Conservation (phyloP, 306 rosid species). For the Gastrolobium villosum region DNA sequence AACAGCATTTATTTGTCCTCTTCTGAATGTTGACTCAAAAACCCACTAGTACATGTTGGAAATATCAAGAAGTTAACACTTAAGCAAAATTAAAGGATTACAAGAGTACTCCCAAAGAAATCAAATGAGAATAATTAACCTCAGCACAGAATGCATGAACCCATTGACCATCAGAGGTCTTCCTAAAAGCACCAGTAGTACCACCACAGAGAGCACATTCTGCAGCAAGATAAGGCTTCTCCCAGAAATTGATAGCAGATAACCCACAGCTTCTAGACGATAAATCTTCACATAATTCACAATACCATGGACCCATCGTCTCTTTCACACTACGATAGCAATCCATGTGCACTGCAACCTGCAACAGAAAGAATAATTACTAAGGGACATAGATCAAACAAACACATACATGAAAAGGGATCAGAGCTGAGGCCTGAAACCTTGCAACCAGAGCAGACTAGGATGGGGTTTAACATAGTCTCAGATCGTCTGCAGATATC, state of each 20-base stretch:
- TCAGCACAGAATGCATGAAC: slow-evolving; percentile 98
- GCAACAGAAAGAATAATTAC: slow-evolving; percentile 39
- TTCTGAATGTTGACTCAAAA: slow-evolving; percentile 83
- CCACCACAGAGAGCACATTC: slow-evolving; percentile 98
- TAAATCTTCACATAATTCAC: slow-evolving; percentile 90
- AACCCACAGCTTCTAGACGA: slow-evolving; percentile 63
- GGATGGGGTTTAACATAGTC: slow-evolving; percentile 78
- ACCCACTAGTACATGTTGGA: slow-evolving; percentile 72
- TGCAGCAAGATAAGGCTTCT: slow-evolving; percentile 73
- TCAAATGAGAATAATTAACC: slow-evolving; percentile 56
- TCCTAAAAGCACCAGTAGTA: slow-evolving; percentile 93
- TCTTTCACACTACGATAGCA: slow-evolving; percentile 88
- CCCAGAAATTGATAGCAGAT: slow-evolving; percentile 81
- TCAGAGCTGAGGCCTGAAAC: slow-evolving; percentile 51
- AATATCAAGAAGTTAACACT: slow-evolving; percentile 29
- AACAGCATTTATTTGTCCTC: slow-evolving; percentile 84
- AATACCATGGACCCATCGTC: slow-evolving; percentile 92
- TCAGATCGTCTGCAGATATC: slow-evolving; percentile 93
- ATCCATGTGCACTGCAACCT: slow-evolving; percentile 96
- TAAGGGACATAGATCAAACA: slow-evolving; percentile 38
- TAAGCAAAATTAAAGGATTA: neutral
- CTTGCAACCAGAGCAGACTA: slow-evolving; percentile 95
- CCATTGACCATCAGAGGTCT: slow-evolving; percentile 93
- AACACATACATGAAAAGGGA: slow-evolving; percentile 18
- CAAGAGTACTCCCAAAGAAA: slow-evolving; percentile 5